Base-by-base conservation (phyloP, 2,329 filamentous ascomycete genomes). In the Ceratocystis lukuohia region DNA sequence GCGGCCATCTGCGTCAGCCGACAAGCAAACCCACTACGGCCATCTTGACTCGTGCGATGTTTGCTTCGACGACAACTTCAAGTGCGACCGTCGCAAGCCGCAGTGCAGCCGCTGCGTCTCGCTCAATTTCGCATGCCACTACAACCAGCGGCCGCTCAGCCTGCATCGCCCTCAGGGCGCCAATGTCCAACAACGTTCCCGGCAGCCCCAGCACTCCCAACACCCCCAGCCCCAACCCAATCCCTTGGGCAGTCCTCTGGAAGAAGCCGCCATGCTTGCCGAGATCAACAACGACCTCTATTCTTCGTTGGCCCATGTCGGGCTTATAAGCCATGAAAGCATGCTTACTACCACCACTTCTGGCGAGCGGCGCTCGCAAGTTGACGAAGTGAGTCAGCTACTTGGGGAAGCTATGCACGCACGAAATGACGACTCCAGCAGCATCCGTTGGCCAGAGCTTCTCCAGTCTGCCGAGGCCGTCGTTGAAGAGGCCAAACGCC, bases 101-200 rank as follows among this genome's bases (percentile, higher is more conserved):
- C 53, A 59, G 20, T 65, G 64, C 41, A 59, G 22, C 33, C 46
- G 57, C 64, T 65, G 64, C 20, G 53, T 37, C 25, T 59, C 53
- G 4, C 53, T 59, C 17, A 59, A n/a, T 17, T 59, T 59, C 12
- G 28, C 28, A 3, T 59, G 53, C 53, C 28, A 59, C 53, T 59
- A 59, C 53, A 59, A 33, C 53, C 53, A 59, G 17, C 53, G 53
- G 28, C 53, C 53, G 22, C 53, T 15, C 7, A 59, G 28, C 30
- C 25, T 59, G 5, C 28, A 59, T 25, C 53, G 53, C 12, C n/a
- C 25, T 12, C 53, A 59, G 3, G n/a, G 28, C 28, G 33, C 25
- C 28, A 59, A 33, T 8, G n/a, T 33, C 12, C 53, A 59, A 20
- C 53, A 30, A 30, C 53, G 25, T 6, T 30, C 4, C 12, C 28